These are phyloP conservation scores for Pythium aristosporum DNA, from an alignment of 352 stramenopile genomes.

Conservation along the genomic window DNA sequence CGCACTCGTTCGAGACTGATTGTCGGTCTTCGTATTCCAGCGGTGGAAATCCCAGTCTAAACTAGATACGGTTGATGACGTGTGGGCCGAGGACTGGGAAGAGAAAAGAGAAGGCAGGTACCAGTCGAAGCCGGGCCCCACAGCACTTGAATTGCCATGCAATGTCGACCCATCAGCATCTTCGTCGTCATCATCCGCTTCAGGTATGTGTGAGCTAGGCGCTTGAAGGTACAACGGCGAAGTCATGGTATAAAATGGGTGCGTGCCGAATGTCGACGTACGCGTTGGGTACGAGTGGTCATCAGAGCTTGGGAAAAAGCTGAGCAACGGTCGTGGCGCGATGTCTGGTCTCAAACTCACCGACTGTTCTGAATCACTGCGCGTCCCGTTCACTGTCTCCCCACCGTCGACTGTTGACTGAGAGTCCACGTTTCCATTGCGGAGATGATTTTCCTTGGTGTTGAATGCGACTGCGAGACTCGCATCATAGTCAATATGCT, in stretches of 20 bases:
- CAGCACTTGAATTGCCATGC: conserved; percentile 15
- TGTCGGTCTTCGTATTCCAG: conserved; percentile 33
- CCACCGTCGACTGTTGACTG: background rate
- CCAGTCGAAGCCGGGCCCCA: conserved; percentile 69
- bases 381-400: background rate
- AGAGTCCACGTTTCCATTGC: background rate
- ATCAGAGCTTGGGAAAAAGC: conserved; percentile 24
- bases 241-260: conserved; percentile 45
- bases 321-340: conserved; percentile 14
- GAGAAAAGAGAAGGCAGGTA: conserved; percentile 76
- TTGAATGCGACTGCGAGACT: background rate
- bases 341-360: conserved; percentile 10
- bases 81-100: conserved; percentile 59
- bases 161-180: background rate
- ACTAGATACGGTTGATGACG: conserved; percentile 45
- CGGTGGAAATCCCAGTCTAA: conserved; percentile 83
- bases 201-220: conserved; percentile 30
- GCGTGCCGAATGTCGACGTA: conserved; percentile 40
- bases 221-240: conserved; percentile 53
- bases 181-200: conserved; percentile 2
- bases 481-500: background rate
- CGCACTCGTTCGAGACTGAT: conserved; percentile 8
- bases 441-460: conserved; percentile 19
- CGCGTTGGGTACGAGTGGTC: conserved; percentile 37
- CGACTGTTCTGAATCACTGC: conserved; percentile 9